phyloP scores from a whole-genome alignment of 2,329 filamentous ascomycete genomes.

The Sarocladium strictum region DNA sequence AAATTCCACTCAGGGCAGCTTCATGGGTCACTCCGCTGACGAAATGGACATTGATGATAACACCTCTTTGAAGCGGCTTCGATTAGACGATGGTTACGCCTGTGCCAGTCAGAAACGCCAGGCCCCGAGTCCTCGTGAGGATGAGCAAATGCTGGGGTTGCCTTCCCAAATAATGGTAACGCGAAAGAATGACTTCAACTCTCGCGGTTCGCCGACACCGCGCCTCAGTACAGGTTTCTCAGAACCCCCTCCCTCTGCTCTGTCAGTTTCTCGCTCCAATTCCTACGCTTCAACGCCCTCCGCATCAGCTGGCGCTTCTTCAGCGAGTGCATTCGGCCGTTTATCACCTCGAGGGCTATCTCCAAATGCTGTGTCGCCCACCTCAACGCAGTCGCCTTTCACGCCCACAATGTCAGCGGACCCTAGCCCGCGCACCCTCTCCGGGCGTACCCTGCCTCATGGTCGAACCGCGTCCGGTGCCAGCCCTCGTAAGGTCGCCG shows the following conservation, averaged over 20 bases:
- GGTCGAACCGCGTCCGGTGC: constrained; percentile 40
- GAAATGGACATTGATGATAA: constrained; percentile 49
- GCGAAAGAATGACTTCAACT: constrained; percentile 16
- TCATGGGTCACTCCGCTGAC: constrained; percentile 31
- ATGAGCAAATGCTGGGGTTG: constrained; percentile 40
- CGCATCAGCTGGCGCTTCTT: constrained; percentile 33
- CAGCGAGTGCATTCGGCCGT: constrained; percentile 39
- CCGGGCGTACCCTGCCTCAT: constrained; percentile 30
- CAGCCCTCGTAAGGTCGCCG: constrained; percentile 46
- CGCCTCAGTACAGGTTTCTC: constrained; percentile 41
- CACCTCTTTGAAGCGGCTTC: constrained; percentile 42
- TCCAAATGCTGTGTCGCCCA: constrained; percentile 45
- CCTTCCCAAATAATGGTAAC: constrained; percentile 15
- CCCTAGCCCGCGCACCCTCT: constrained; percentile 41
- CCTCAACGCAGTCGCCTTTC: constrained; percentile 43
- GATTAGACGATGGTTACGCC: constrained; percentile 40
- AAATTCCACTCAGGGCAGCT: constrained; percentile 38
- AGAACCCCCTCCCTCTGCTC: constrained; percentile 37
- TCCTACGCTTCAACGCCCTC: constrained; percentile 43
- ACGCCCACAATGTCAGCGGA: constrained; percentile 41
- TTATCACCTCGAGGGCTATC: constrained; percentile 40
- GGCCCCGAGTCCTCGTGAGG: constrained; percentile 47
- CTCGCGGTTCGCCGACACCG: constrained; percentile 47
- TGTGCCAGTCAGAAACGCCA: constrained; percentile 42
- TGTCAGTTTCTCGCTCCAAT: constrained; percentile 32